Percentiles rank a stretch among this genome's conserved stretches.
Evolutionary conservation across 2,329 filamentous ascomycete species (phyloP).

Genomic region (Chaetomiaceae sp.): DNA sequence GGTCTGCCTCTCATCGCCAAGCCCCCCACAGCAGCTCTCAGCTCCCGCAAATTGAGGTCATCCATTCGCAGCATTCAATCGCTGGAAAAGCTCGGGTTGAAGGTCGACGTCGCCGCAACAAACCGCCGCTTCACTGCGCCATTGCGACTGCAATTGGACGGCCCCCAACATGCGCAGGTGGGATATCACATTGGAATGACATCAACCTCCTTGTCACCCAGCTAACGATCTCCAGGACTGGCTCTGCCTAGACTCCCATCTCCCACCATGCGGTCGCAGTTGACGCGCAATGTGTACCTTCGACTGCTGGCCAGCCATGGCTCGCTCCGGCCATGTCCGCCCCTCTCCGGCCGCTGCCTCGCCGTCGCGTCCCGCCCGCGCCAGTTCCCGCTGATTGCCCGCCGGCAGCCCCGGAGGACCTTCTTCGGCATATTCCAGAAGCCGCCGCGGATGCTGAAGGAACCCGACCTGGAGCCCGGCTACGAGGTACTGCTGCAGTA

Average conservation of each 20-base stretch:
- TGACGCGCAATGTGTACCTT: constrained; percentile 57
- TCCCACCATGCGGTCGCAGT: constrained; percentile 52
- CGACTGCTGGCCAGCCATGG: constrained; percentile 49
- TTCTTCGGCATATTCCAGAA: constrained; percentile 63
- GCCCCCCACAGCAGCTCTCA: constrained; percentile 20
- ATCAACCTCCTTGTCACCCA: neutral
- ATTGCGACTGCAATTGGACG: constrained; percentile 18
- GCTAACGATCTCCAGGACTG: constrained; percentile 18
- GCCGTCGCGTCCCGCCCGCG: constrained; percentile 10
- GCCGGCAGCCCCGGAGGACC: constrained; percentile 39
- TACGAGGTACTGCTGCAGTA: constrained; percentile 68
- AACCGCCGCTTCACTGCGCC: constrained; percentile 9
- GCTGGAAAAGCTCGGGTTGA: constrained; percentile 18
- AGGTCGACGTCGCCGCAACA: constrained; percentile 2
- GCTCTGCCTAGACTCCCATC: constrained; percentile 19
- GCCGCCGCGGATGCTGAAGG: constrained; percentile 54
- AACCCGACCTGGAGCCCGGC: constrained; percentile 64
- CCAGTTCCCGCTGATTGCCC: constrained; percentile 11
- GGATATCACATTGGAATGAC: neutral
- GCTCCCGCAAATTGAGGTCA: constrained; percentile 27
- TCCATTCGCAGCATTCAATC: constrained; percentile 2
- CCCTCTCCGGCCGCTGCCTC: constrained; percentile 20
- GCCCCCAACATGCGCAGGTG: constrained; percentile 26
- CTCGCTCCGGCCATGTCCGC: constrained; percentile 31
- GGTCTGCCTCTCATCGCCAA: neutral